Evolutionary conservation across 148 eudicot species (phyloP), one percentile per base, ranked within the genome.

Genomic region (Rhododendron vialii): DNA sequence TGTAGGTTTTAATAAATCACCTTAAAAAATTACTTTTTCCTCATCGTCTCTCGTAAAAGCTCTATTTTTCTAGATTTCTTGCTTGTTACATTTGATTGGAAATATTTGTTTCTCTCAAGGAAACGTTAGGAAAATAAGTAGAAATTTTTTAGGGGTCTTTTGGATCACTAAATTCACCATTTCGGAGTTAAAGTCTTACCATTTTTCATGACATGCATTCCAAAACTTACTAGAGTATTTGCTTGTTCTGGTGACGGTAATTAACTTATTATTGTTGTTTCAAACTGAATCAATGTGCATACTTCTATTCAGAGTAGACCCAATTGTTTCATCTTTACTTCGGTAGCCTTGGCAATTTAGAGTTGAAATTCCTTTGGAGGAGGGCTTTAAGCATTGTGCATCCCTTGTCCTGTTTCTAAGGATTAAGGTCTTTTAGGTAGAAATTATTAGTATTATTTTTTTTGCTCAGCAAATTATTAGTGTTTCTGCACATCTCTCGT

Each of bases 321-420:
- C 89, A 79, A 48, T 67, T 69, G 71, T 65, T 80, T 78, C 84
- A 86, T 82, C 87, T 86, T 86, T 84, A n/a, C 30, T 90, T 88
- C 86, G 50, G 17, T 51, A 80, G 89, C 83, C 90, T 65, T 78
- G 38, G 88, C 53, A 86, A 38, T 84, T 47, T 67, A 80, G 84
- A 78, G 84, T 90, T 59, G 83, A 86, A 91, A 89, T 92, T 90
- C 90, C 90, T 50, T 87, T 80, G 80, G 77, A 78, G 50, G 87
- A 53, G 41, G 26, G 69, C 76, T 67, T 86, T 28, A 28, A 26
- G 75, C 57, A 30, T 76, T 71, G 36, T 86, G 59, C 28, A 35
- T 81, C 67, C 84, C 51, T 36, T 79, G 9, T 45, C 36, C 33
- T 18, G 22, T 28, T 15, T 83, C 59, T 28, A 7, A 28, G 61